phyloP scores from a whole-genome alignment of 805 yeast genomes.

The Zygotorulaspora florentina region DNA sequence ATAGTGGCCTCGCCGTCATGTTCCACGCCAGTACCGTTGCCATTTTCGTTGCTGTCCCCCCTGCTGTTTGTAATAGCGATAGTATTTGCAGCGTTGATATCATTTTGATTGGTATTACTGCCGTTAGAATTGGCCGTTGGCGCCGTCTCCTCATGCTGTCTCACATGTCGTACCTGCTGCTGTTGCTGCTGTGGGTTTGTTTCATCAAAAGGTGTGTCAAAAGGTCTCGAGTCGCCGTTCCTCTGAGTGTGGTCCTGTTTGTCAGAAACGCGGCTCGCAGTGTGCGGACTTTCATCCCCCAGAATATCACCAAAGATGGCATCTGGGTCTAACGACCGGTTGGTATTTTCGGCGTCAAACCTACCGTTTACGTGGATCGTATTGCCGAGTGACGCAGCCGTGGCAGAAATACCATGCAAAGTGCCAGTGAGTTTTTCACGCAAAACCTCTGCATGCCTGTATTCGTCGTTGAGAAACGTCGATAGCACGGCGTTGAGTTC shows the following conservation, averaged over 20 bases:
- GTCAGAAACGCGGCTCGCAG: background rate
- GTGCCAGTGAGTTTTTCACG: conserved; percentile 26
- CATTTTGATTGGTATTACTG: background rate
- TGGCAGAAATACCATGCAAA: conserved; percentile 25
- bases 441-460: conserved; percentile 26
- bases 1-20: conserved; percentile 1
- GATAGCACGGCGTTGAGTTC: conserved; percentile 27
- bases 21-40: background rate
- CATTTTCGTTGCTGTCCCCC: conserved; percentile 1
- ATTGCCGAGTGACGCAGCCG: conserved; percentile 15
- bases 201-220: background rate
- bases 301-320: conserved; percentile 8
- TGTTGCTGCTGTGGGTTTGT: background rate
- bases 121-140: background rate
- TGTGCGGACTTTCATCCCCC: conserved; percentile 1
- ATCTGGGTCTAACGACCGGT: conserved; percentile 8
- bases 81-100: background rate
- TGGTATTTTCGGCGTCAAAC: background rate
- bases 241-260: background rate
- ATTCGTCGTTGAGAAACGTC: conserved; percentile 28
- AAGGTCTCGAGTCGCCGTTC: background rate
- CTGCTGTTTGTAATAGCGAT: conserved; percentile 1
- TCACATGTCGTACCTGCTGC: conserved; percentile 1
- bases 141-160: background rate
- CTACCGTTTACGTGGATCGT: conserved; percentile 5